Evolutionary conservation across 148 eudicot genomes (phyloP).

Genomic region (Heliosperma pusillum): DNA sequence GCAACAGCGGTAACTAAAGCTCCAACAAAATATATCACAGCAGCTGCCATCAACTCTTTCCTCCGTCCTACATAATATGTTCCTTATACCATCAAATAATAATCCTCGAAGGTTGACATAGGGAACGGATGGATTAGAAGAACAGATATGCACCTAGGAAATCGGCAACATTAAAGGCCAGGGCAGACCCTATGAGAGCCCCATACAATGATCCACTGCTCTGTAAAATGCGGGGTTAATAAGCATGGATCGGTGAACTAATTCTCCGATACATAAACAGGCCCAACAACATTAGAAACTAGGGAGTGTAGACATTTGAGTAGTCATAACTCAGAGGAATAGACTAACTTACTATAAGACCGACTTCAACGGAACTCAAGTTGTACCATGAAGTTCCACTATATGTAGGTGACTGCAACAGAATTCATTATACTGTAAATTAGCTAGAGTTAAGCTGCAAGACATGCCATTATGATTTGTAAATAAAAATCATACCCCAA

Average conservation of each 20-base stretch:
- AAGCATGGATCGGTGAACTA: neutral
- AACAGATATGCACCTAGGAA: constrained; percentile 55
- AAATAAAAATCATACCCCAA: constrained; percentile 45
- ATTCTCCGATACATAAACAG: neutral
- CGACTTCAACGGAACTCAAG: constrained; percentile 74
- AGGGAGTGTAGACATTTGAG: neutral
- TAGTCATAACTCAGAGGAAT: constrained; percentile 9
- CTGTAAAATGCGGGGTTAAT: constrained; percentile 36
- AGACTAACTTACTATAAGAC: constrained; percentile 70
- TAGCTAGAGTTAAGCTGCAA: too few relatives aligned
- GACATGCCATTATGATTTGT: too few relatives aligned
- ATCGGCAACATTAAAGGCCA: constrained; percentile 89
- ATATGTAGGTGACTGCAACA: constrained; percentile 64
- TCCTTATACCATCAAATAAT: constrained; percentile 9
- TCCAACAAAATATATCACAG: constrained; percentile 62
- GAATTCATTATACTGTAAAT: too few relatives aligned
- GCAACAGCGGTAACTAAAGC: constrained; percentile 78
- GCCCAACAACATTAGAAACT: neutral
- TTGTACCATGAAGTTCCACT: constrained; percentile 89
- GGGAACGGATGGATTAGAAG: neutral
- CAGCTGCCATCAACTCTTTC: constrained; percentile 67
- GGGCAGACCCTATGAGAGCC: constrained; percentile 77
- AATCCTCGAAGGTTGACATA: neutral
- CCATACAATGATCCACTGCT: constrained; percentile 97
- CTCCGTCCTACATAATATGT: constrained; percentile 58